phyloP scores from a whole-genome alignment of 257 asterid genomes.

The Marsdenia floribunda region DNA sequence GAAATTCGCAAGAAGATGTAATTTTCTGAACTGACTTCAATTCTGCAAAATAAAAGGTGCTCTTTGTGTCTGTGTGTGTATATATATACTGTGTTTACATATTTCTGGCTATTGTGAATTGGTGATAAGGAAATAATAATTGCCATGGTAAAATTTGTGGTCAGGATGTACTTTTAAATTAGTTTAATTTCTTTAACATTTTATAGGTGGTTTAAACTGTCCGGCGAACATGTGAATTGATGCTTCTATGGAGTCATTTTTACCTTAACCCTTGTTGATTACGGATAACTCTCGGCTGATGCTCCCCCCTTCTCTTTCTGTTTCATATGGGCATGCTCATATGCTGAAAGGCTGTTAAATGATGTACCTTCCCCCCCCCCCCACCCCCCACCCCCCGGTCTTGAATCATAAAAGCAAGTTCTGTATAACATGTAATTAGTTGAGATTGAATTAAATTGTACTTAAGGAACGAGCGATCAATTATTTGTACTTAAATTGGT shows the following conservation, averaged over 20 bases:
- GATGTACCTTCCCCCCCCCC: neutral
- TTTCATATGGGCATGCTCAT: too few species aligned
- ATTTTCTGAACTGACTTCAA: neutral
- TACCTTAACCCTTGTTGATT: neutral
- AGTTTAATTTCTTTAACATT: neutral
- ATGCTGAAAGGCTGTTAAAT: neutral
- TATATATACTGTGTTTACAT: neutral
- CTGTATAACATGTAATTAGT: neutral
- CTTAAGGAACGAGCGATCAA: neutral
- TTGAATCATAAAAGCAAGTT: too few species aligned
- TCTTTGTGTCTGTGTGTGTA: neutral
- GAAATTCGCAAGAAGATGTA: constrained; percentile 82
- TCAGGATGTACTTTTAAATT: neutral
- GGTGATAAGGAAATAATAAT: neutral
- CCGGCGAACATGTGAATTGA: neutral
- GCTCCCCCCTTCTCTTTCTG: neutral
- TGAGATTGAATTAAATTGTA: neutral
- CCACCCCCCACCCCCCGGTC: too few species aligned
- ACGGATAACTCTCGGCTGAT: neutral
- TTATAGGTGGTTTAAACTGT: neutral
- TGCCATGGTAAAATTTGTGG: neutral
- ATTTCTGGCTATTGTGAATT: neutral
- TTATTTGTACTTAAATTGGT: neutral
- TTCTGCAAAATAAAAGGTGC: neutral
- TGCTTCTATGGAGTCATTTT: neutral